Evolutionary conservation across 495 filamentous ascomycete genomes (phyloP).

Genomic region (Talaromyces nanjingensis): DNA sequence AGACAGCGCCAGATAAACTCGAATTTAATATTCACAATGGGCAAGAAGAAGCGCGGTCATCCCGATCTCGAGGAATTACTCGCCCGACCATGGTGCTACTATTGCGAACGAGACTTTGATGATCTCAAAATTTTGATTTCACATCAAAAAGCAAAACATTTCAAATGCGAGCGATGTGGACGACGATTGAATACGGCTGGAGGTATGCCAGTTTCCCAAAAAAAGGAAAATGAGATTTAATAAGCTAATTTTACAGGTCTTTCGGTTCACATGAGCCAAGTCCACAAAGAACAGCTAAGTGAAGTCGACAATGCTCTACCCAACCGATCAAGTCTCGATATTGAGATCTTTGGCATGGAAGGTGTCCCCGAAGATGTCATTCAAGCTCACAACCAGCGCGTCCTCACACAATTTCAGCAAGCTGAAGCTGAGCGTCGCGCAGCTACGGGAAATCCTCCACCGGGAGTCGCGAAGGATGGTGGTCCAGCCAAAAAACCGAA

Average conservation of each 20-base stretch:
- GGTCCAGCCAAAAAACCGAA: conserved; percentile 70
- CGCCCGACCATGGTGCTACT: conserved; percentile 92
- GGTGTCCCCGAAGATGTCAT: conserved; percentile 85
- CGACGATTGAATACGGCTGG: conserved; percentile 90
- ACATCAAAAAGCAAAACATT: conserved; percentile 98
- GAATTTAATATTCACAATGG: conserved; percentile 42
- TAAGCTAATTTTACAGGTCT: conserved; percentile 52
- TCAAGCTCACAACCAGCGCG: conserved; percentile 73
- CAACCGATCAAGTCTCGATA: conserved; percentile 72
- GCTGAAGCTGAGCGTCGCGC: conserved; percentile 76
- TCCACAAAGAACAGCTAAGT: conserved; percentile 86
- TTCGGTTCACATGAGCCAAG: conserved; percentile 94
- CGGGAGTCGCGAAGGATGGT: conserved; percentile 46
- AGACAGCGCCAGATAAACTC: neutral
- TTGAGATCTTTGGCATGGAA: conserved; percentile 98
- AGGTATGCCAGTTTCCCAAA: conserved; percentile 46
- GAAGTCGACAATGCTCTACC: conserved; percentile 86
- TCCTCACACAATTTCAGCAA: conserved; percentile 74
- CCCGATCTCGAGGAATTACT: conserved; percentile 84
- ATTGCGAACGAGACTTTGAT: conserved; percentile 97
- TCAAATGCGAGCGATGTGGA: conserved; percentile 87
- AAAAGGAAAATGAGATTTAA: neutral
- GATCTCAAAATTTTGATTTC: conserved; percentile 92
- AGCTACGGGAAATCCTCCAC: conserved; percentile 72
- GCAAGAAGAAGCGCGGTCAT: conserved; percentile 78